Evolutionary conservation across 1,139 yeast species (phyloP).

Genomic region (Sugiyamaella neomexicana): DNA sequence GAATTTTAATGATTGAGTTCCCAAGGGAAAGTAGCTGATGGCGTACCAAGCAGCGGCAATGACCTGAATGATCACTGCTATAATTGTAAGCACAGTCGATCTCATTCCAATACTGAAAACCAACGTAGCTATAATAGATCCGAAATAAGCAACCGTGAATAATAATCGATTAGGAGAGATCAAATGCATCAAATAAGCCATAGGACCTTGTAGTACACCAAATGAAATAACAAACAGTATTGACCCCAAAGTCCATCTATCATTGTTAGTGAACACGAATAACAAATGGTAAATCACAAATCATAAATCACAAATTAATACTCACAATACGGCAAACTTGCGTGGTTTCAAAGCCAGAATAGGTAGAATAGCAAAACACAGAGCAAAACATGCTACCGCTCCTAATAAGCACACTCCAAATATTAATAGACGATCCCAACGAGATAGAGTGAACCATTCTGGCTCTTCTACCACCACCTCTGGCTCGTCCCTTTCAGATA

Average conservation of each 20-base stretch:
- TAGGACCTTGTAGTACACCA: slow-evolving; percentile 91
- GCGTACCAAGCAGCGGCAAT: slow-evolving; percentile 87
- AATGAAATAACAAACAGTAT: slow-evolving; percentile 82
- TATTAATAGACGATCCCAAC: slow-evolving; percentile 78
- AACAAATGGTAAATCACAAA: no score
- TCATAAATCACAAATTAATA: not conserved
- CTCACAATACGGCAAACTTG: slow-evolving; percentile 63
- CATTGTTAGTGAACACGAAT: not conserved
- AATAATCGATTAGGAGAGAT: slow-evolving; percentile 73
- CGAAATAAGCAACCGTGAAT: slow-evolving; percentile 77
- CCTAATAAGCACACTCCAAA: slow-evolving; percentile 78
- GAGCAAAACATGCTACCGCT: slow-evolving; percentile 72
- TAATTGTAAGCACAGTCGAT: slow-evolving; percentile 72
- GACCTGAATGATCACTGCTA: slow-evolving; percentile 74
- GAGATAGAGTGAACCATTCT: slow-evolving; percentile 57
- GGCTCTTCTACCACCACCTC: slow-evolving; percentile 50
- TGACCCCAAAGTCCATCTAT: slow-evolving; percentile 84
- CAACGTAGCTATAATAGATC: slow-evolving; percentile 67
- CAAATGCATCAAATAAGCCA: slow-evolving; percentile 71
- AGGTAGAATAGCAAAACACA: slow-evolving; percentile 84
- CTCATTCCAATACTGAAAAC: slow-evolving; percentile 54
- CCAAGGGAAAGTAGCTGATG: slow-evolving; percentile 92
- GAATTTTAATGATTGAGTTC: slow-evolving; percentile 83
- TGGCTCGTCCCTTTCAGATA: slow-evolving; percentile 28
- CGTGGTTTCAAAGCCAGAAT: slow-evolving; percentile 87